These are phyloP conservation scores for Diplodia sapinea DNA, from an alignment of 2,329 filamentous ascomycete genomes.

Conservation along the genomic window DNA sequence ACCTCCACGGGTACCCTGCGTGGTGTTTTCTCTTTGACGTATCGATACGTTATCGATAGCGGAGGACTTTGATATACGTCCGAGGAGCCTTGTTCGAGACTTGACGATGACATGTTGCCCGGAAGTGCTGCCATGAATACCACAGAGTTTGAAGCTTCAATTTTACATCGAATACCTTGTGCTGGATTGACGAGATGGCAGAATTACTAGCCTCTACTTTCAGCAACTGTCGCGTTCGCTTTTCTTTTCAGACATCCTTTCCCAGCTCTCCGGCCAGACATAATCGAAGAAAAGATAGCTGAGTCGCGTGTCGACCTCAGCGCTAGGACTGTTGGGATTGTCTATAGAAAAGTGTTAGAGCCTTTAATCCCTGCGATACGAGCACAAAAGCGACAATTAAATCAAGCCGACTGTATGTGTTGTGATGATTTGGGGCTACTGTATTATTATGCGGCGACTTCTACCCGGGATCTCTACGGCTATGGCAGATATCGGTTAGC, in stretches of 20 bases:
- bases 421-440: too few relatives aligned
- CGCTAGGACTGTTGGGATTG: neutral
- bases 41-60: neutral
- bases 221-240: neutral
- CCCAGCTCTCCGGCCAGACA: neutral
- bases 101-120: neutral
- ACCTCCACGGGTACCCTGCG: neutral
- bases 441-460: neutral
- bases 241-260: neutral
- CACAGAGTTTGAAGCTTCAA: neutral
- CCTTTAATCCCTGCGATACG: neutral
- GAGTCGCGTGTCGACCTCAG: neutral
- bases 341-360: neutral
- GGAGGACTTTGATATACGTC: neutral
- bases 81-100: neutral
- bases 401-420: neutral
- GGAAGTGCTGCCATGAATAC: neutral
- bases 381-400: neutral
- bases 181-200: neutral
- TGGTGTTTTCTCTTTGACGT: neutral
- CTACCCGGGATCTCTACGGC: neutral
- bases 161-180: neutral
- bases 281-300: neutral
- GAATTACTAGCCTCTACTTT: too few relatives aligned
- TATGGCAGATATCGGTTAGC: neutral